Percentiles rank a stretch among this genome's conserved stretches.
These are phyloP conservation scores for Thamnidium elegans DNA, from an alignment of 192 early-diverging fungal species.

Conservation along the genomic window DNA sequence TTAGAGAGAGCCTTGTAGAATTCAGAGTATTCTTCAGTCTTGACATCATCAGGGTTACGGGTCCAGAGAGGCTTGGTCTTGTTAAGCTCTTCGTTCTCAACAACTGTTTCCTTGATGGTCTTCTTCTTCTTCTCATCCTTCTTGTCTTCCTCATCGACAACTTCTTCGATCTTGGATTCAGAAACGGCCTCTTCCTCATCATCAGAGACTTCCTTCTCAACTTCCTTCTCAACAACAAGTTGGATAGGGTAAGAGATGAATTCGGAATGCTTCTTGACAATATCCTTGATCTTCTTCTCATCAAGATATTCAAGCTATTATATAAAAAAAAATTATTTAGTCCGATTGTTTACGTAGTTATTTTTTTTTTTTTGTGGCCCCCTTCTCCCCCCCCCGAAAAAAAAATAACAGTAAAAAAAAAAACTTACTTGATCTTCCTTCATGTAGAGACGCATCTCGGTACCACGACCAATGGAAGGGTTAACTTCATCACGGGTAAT, in stretches of 20 bases:
- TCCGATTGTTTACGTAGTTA: background rate
- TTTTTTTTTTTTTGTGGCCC: background rate
- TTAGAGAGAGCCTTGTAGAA: constrained; percentile 99
- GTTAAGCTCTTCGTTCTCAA: constrained; percentile 94
- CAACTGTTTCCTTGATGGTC: constrained; percentile 80
- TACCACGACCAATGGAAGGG: constrained; percentile 91
- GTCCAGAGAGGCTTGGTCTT: constrained; percentile 99
- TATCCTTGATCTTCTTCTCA: constrained; percentile 98
- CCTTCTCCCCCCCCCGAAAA: too few species aligned
- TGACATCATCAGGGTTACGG: constrained; percentile 97
- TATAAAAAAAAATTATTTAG: background rate
- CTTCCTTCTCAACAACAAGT: constrained; percentile 94
- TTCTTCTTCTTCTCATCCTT: constrained; percentile 74
- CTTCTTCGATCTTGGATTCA: constrained; percentile 72
- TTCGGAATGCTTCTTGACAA: constrained; percentile 99
- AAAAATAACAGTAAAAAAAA: background rate
- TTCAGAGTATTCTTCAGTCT: constrained; percentile 91
- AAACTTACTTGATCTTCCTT: constrained; percentile 90
- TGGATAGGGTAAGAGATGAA: constrained; percentile 99
- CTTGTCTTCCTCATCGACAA: constrained; percentile 75
- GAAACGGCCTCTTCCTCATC: constrained; percentile 82
- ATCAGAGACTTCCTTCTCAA: constrained; percentile 96
- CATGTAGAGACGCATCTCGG: constrained; percentile 92
- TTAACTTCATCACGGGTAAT: constrained; percentile 92
- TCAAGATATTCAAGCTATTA: constrained; percentile 86